phyloP scores from a whole-genome alignment of 192 early-diverging fungal species.

The Coemansia sp. region DNA sequence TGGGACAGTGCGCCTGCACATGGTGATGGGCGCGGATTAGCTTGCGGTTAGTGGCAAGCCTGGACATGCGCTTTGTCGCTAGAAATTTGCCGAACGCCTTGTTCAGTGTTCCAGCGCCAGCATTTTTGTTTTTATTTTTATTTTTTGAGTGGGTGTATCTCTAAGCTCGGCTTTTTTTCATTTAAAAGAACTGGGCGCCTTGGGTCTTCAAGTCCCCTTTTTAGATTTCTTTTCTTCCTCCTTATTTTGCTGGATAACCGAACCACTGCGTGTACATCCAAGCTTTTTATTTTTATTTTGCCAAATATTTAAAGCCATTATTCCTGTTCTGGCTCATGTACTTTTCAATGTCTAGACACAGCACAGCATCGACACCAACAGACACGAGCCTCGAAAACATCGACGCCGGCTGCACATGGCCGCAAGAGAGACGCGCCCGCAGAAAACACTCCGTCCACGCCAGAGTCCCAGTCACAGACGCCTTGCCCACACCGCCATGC shows the following conservation, averaged over 20 bases:
- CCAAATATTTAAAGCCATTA: not conserved
- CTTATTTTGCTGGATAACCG: not conserved
- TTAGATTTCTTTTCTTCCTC: not conserved
- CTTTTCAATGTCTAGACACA: slow-evolving; percentile 13
- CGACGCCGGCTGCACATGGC: slow-evolving; percentile 10
- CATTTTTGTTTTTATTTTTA: not conserved
- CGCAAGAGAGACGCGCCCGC: slow-evolving; percentile 1
- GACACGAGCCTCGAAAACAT: slow-evolving; percentile 11
- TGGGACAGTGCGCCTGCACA: not conserved
- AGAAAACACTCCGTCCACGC: not conserved
- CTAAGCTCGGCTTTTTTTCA: not conserved
- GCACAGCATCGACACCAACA: slow-evolving; percentile 11
- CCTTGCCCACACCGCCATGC: slow-evolving; percentile 36
- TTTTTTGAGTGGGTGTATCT: not conserved
- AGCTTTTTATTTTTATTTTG: not conserved
- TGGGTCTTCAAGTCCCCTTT: not conserved
- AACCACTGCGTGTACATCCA: too few relatives aligned
- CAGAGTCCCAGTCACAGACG: not conserved
- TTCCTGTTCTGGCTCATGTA: slow-evolving; percentile 1
- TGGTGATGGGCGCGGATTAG: not conserved
- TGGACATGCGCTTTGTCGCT: not conserved
- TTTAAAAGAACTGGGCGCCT: not conserved
- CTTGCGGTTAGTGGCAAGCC: not conserved
- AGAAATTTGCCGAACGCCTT: not conserved
- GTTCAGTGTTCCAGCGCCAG: not conserved